Evolutionary conservation across 345 rosid species (phyloP).

Genomic region (Boechera divaricarpa): DNA sequence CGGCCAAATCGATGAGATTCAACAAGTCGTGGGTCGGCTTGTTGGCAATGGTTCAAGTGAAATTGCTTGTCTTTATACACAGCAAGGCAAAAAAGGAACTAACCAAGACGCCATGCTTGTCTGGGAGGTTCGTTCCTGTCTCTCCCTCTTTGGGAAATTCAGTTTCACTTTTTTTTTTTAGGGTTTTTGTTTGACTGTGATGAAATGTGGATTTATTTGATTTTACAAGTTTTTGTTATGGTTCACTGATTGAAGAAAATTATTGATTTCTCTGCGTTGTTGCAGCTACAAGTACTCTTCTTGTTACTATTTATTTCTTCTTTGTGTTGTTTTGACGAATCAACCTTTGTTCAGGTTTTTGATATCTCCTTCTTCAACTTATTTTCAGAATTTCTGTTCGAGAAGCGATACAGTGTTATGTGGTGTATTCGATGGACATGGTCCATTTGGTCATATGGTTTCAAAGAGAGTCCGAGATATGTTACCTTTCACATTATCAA

Average conservation of each 20-base stretch:
- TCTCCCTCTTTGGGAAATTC: too few species aligned
- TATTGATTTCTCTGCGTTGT: constrained; percentile 11
- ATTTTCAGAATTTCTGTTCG: constrained; percentile 70
- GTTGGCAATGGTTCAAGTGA: constrained; percentile 63
- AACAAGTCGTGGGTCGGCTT: constrained; percentile 65
- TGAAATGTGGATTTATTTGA: constrained; percentile 2
- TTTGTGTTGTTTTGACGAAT: neutral
- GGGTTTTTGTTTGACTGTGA: constrained; percentile 14
- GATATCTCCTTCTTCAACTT: constrained; percentile 4
- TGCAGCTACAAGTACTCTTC: constrained; percentile 1
- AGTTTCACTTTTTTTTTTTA: neutral
- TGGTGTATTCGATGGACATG: constrained; percentile 97
- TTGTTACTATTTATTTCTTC: constrained; percentile 33
- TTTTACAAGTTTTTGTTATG: neutral
- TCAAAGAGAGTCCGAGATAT: constrained; percentile 85
- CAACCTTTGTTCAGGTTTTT: neutral
- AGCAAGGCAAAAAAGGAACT: constrained; percentile 93
- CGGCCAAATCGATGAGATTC: constrained; percentile 49
- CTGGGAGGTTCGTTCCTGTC: constrained; percentile 73
- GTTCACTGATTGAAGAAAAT: constrained; percentile 7
- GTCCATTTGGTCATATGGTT: constrained; percentile 95
- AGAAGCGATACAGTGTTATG: constrained; percentile 79
- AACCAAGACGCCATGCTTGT: constrained; percentile 98
- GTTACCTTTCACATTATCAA: constrained; percentile 67
- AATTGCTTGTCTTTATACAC: constrained; percentile 77